phyloP scores from a whole-genome alignment of 2,329 filamentous ascomycete genomes.

The Stenocarpella maydis region DNA sequence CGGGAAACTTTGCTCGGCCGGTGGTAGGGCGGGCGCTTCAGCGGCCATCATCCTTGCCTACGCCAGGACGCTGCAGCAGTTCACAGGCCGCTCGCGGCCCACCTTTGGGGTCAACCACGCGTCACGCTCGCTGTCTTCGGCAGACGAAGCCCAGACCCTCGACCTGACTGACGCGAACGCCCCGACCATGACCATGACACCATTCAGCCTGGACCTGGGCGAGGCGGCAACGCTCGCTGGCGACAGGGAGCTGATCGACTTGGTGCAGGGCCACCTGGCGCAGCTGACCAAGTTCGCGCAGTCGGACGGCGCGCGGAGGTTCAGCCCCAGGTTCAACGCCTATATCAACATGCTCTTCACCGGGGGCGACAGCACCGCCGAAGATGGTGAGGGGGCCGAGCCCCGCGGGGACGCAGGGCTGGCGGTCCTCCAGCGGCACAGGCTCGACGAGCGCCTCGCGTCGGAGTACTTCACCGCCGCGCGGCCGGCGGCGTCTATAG shows the following conservation, averaged over 20 bases:
- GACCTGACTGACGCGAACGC: constrained; percentile 29
- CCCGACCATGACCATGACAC: constrained; percentile 20
- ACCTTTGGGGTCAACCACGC: constrained; percentile 37
- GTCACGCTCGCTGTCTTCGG: constrained; percentile 33
- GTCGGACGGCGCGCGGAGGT: constrained; percentile 29
- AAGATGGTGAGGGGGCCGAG: background rate
- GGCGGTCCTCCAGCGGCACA: constrained; percentile 29
- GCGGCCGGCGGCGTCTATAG: constrained; percentile 3
- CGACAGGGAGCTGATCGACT: constrained; percentile 8
- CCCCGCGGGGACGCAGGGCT: background rate
- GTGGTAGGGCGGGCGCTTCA: constrained; percentile 27
- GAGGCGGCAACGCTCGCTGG: background rate
- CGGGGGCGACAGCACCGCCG: background rate
- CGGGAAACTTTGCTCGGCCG: background rate
- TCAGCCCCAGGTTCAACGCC: constrained; percentile 34
- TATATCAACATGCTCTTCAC: constrained; percentile 36
- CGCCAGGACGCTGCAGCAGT: constrained; percentile 27
- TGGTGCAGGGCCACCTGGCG: constrained; percentile 35
- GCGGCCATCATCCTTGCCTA: constrained; percentile 33
- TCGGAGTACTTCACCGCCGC: constrained; percentile 36
- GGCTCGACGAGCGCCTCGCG: constrained; percentile 34
- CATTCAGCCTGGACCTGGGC: constrained; percentile 11
- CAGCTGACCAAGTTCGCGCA: constrained; percentile 36
- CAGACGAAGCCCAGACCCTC: constrained; percentile 28
- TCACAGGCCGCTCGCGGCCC: constrained; percentile 28